phyloP scores from a whole-genome alignment of 176 grass and related monocot species.

The Elaeis guineensis region DNA sequence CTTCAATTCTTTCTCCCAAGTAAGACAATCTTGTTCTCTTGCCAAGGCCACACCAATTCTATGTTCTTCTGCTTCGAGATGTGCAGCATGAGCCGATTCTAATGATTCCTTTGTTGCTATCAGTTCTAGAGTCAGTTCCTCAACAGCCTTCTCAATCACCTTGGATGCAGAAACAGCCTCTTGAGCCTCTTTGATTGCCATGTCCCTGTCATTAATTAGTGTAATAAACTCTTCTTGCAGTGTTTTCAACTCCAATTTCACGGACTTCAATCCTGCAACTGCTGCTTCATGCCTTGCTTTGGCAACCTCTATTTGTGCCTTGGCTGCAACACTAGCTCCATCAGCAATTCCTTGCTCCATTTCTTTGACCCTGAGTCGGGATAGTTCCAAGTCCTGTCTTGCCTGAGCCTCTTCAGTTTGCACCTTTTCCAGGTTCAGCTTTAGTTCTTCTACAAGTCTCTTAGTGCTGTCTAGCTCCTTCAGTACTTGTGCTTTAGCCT shows the following conservation, averaged over 20 bases:
- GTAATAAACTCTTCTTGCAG: conserved; percentile 32
- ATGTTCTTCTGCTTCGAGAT: conserved; percentile 42
- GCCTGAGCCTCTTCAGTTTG: conserved; percentile 38
- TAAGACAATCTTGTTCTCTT: conserved; percentile 40
- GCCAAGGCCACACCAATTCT: conserved; percentile 17
- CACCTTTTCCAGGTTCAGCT: conserved; percentile 45
- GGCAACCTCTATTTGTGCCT: conserved; percentile 28
- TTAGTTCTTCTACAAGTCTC: conserved; percentile 34
- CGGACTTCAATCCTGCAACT: conserved; percentile 36
- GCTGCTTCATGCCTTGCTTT: conserved; percentile 28
- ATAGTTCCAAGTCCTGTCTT: conserved; percentile 45
- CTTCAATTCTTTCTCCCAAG: conserved; percentile 44
- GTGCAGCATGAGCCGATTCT: conserved; percentile 33
- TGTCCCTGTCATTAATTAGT: conserved; percentile 40
- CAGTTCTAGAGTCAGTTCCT: conserved; percentile 42
- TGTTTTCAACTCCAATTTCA: conserved; percentile 43
- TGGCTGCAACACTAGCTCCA: conserved; percentile 15
- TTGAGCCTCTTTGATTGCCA: conserved; percentile 31
- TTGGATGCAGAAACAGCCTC: conserved; percentile 24
- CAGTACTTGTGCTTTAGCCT: conserved; percentile 34
- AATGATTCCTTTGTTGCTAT: conserved; percentile 25
- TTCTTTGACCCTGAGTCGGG: conserved; percentile 38
- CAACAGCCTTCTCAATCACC: conserved; percentile 33
- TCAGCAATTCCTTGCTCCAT: conserved; percentile 27
- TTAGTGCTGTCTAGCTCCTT: conserved; percentile 49